Percentiles rank a stretch among this genome's conserved stretches.
phyloP scores from a whole-genome alignment of 805 yeast genomes.

The Candida piceae region DNA sequence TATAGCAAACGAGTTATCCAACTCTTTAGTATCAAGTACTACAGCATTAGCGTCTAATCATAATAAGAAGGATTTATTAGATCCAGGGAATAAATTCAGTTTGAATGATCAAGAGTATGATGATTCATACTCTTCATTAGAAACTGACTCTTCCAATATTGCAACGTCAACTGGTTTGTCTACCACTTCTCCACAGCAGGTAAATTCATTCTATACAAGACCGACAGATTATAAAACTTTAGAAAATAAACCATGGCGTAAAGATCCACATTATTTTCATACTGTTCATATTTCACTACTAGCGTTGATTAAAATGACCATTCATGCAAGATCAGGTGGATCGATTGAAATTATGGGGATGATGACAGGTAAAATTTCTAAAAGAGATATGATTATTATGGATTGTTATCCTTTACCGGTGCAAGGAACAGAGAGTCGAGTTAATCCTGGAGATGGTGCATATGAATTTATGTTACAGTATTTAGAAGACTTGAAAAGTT shows the following conservation, averaged over 20 bases:
- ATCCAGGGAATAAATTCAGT: not conserved
- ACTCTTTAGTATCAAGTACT: constrained; percentile 2
- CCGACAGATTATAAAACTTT: constrained; percentile 11
- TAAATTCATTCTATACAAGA: constrained; percentile 9
- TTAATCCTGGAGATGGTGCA: constrained; percentile 89
- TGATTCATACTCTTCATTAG: not conserved
- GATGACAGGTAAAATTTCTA: constrained; percentile 71
- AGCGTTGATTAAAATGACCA: constrained; percentile 69
- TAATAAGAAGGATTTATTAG: not conserved
- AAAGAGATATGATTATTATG: constrained; percentile 55
- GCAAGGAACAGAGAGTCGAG: constrained; percentile 93
- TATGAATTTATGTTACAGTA: constrained; percentile 93
- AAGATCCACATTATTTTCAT: constrained; percentile 55
- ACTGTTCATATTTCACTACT: constrained; percentile 61
- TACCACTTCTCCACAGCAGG: constrained; percentile 6
- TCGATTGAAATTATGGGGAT: constrained; percentile 93
- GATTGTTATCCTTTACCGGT: constrained; percentile 89
- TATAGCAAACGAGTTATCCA: constrained; percentile 3
- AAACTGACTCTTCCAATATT: not conserved
- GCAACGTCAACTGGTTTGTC: not conserved
- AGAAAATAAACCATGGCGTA: constrained; percentile 47
- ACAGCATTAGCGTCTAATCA: not conserved
- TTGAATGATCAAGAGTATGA: not conserved
- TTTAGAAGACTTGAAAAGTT: constrained; percentile 46
- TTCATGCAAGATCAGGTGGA: constrained; percentile 82